These are phyloP conservation scores for Wickerhamiella bombiphila DNA, from an alignment of 805 yeast genomes.

Conservation along the genomic window DNA sequence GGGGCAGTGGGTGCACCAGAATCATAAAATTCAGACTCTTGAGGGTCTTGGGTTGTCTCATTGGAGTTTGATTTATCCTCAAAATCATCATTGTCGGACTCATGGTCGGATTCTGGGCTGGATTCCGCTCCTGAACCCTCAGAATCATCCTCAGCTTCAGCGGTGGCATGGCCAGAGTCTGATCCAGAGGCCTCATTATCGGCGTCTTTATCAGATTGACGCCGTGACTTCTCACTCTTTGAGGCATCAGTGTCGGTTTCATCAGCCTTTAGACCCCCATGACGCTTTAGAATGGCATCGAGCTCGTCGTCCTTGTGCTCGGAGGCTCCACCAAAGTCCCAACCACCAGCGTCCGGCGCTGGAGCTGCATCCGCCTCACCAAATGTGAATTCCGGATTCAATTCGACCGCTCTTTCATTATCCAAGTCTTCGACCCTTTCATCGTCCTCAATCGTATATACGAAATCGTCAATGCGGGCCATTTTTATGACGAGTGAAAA, in stretches of 20 bases:
- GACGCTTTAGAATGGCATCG: slow-evolving; percentile 73
- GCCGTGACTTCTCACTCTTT: slow-evolving; percentile 31
- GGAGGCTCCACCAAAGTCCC: slow-evolving; percentile 53
- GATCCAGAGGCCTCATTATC: slow-evolving; percentile 31
- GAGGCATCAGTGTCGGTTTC: slow-evolving; percentile 15
- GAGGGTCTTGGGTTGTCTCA: slow-evolving; percentile 23
- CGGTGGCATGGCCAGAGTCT: slow-evolving; percentile 21
- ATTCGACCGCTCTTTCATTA: slow-evolving; percentile 30
- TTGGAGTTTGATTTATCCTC: slow-evolving; percentile 22
- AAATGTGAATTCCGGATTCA: slow-evolving; percentile 65
- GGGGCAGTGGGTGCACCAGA: slow-evolving; percentile 24
- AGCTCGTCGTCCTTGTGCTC: slow-evolving; percentile 61
- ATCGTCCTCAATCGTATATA: slow-evolving; percentile 17
- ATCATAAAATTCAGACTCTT: slow-evolving; percentile 21
- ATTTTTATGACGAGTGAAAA: slow-evolving; percentile 1
- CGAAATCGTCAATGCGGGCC: slow-evolving; percentile 10
- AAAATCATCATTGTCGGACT: slow-evolving; percentile 18
- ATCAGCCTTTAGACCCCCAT: slow-evolving; percentile 45
- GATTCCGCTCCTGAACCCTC: slow-evolving; percentile 15
- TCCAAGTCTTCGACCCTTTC: slow-evolving; percentile 17
- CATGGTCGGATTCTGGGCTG: slow-evolving; percentile 17
- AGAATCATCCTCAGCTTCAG: slow-evolving; percentile 20
- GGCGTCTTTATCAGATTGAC: slow-evolving; percentile 32
- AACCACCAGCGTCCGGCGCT: slow-evolving; percentile 43
- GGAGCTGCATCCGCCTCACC: slow-evolving; percentile 40